Base-by-base conservation (phyloP, 2,329 filamentous ascomycete species). In the Penicillium sp. region DNA sequence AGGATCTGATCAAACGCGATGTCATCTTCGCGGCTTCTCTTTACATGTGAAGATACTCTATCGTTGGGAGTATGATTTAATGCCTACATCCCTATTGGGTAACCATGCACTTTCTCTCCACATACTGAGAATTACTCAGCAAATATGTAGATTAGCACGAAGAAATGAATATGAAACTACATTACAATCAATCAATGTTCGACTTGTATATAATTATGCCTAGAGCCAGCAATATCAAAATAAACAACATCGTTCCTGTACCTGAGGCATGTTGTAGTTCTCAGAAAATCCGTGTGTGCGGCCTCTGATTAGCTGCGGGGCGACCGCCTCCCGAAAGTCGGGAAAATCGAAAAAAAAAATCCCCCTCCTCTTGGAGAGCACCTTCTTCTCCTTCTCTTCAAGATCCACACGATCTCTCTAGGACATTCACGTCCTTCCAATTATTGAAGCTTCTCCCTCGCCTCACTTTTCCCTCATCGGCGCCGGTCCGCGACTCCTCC, bases 1-100 rank as follows among this genome's bases (percentile, higher is more conserved):
- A 97, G 81, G 94, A 99, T 79, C 83, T 97, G 82, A 99, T 99
- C 71, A 95, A 96, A 81, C 80, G 94, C 67, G 94, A 97, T 72
- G 94, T 96, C 50, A 95, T 91, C 19, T 92, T 92, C 16, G 90
- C 92, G 36, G 91, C 91, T 13, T 91, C 87, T 71, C 74, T 96
- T 68, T 96, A 95, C 69, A 92, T 95, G 88, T 95, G 55, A 62
- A 19, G 16, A 27, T 39, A 16, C 11, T n/a, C 34, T 4, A 40
- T 23, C 18, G n/a, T 51, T 19, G 5, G 16, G 48, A 23, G 10
- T 3, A 50, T 38, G 19, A 29, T 45, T 30, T 11, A 26, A 29
- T 45, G 2, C 42, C 43, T 19, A n/a, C 2, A 18, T 8, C 34
- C 34, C 18, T n/a, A 47, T 50, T 50, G 47, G 47, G 30, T 41